These are phyloP conservation scores for Avena eriantha DNA, from an alignment of 176 grass and related monocot genomes.

Conservation along the genomic window DNA sequence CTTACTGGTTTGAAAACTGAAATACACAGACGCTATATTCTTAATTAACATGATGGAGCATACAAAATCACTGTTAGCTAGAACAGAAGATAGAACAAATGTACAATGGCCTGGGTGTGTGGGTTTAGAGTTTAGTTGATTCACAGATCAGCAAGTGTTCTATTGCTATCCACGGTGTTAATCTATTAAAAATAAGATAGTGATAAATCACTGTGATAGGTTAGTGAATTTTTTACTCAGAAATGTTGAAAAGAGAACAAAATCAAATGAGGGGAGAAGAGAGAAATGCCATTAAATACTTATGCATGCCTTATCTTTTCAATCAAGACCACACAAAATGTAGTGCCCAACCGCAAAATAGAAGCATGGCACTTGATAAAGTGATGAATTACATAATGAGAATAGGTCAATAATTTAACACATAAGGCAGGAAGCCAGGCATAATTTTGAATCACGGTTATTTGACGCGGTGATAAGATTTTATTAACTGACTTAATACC, in stretches of 20 bases:
- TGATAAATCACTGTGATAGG: not conserved
- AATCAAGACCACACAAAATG: not conserved
- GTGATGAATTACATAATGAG: not conserved
- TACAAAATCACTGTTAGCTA: not conserved
- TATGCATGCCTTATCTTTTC: not conserved
- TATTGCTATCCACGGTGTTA: slow-evolving; percentile 2
- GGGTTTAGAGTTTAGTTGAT: slow-evolving; percentile 20
- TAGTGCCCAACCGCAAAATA: not conserved
- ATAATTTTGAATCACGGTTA: not conserved
- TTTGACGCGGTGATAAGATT: not conserved
- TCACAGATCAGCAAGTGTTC: slow-evolving; percentile 19
- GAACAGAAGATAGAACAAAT: not conserved
- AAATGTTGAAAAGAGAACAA: not conserved
- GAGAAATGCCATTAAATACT: not conserved
- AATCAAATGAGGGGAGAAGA: not conserved
- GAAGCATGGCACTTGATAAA: not conserved
- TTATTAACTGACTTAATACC: not conserved
- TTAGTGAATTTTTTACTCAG: not conserved
- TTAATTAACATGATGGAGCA: slow-evolving; percentile 24
- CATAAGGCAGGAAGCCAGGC: not conserved
- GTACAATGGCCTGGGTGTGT: not conserved
- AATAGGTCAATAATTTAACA: not conserved
- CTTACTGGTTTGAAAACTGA: not conserved
- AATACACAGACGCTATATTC: not conserved
- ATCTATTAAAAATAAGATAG: not conserved